Evolutionary conservation across 805 yeast species (phyloP), one percentile per base, ranked within the genome.

Genomic region (Cyberlindnera mycetangii): DNA sequence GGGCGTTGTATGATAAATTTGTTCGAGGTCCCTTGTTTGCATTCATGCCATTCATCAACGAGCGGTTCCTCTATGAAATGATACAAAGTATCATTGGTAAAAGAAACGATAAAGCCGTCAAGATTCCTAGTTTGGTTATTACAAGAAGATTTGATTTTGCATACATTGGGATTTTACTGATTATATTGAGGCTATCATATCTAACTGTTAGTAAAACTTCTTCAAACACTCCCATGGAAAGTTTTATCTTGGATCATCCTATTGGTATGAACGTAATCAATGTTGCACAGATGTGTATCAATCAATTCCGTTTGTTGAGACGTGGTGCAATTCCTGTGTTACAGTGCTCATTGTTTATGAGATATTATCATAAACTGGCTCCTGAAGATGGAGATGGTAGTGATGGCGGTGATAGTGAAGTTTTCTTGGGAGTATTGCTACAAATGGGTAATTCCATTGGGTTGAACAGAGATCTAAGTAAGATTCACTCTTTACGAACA

Each of bases 401-500:
- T 8, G 79, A 73, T 46, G 78, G 75, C 39, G 79, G 78, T 20
- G 78, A 74, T 46, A 62, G 75, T 2, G 74, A 69, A 42, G 71
- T 75, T 3, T 75, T 70, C 44, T 64, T 71, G 3, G 78, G 79
- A 3, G 62, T 76, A 60, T 50, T 78, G 19, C 54, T 77, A 3
- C 82, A 78, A 50, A 76, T 79, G 78, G 83, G 76, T 0, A 67
- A 70, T 31, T 70, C 81, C 0, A 66, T 79, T 41, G 87, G 86
- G 0, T 51, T 81, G 38, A 76, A 81, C 58, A 65, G 84, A 42
- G 85, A 81, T 45, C 78, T 83, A 4, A 65, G 63, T 10, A 69
- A 73, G 38, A 42, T 49, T 34, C 49, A 38, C 49, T 47, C n/a
- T 39, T 57, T 7, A 44, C 42, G 19, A 37, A 57, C 46, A 12